Percentiles rank a stretch among this genome's conserved stretches.
Evolutionary conservation across 2,329 filamentous ascomycete genomes (phyloP).

Genomic region (Talaromyces verruculosus): DNA sequence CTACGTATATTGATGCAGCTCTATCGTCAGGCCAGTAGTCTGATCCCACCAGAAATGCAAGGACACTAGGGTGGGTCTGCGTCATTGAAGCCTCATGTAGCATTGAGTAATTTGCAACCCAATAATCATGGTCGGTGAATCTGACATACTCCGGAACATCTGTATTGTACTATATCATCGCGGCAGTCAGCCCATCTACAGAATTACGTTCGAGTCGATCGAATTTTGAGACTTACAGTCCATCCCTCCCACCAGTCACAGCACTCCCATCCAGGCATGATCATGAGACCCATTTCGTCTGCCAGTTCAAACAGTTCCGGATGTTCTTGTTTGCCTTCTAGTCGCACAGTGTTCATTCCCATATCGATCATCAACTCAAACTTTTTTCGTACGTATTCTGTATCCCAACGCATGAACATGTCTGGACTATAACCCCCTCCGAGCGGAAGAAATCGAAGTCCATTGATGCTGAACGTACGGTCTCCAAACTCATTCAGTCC

Average conservation of each 20-base stretch:
- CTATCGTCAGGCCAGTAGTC: slow-evolving; percentile 63
- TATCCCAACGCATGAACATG: slow-evolving; percentile 61
- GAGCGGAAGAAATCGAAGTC: slow-evolving; percentile 58
- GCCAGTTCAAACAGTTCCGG: slow-evolving; percentile 60
- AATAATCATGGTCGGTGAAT: slow-evolving; percentile 58
- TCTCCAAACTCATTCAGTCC: slow-evolving; percentile 55
- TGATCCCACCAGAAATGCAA: slow-evolving; percentile 61
- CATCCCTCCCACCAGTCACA: slow-evolving; percentile 69
- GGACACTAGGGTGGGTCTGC: slow-evolving; percentile 60
- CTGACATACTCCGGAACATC: slow-evolving; percentile 46
- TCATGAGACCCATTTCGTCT: slow-evolving; percentile 61
- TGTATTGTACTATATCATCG: slow-evolving; percentile 52
- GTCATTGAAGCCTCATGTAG: slow-evolving; percentile 61
- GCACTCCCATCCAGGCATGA: slow-evolving; percentile 65
- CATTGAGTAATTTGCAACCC: slow-evolving; percentile 56
- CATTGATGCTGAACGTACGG: slow-evolving; percentile 58
- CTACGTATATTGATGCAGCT: slow-evolving; percentile 55
- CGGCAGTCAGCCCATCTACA: not conserved
- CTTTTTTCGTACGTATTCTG: slow-evolving; percentile 49
- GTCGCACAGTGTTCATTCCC: slow-evolving; percentile 62
- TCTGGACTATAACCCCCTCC: slow-evolving; percentile 63
- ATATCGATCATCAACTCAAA: slow-evolving; percentile 59
- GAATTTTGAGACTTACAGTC: slow-evolving; percentile 32
- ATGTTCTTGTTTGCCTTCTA: slow-evolving; percentile 66
- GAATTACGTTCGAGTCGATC: too few species aligned